Percentiles rank a stretch among this genome's conserved stretches.
Evolutionary conservation across 345 rosid species (phyloP).

Genomic region (Camelina hispida): DNA sequence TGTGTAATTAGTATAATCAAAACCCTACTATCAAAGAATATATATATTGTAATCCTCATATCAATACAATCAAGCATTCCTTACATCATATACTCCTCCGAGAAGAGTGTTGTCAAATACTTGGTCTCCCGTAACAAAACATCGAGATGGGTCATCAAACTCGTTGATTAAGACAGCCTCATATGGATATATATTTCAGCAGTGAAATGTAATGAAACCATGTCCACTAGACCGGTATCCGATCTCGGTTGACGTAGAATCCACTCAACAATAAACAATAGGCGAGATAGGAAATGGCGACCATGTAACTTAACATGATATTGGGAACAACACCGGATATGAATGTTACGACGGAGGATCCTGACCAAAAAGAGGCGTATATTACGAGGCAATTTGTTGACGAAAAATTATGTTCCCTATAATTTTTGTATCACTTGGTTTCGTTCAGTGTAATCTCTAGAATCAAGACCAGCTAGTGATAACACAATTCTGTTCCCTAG

Average conservation of each 20-base stretch:
- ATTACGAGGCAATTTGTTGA: slow-evolving; percentile 42
- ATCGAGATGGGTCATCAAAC: slow-evolving; percentile 40
- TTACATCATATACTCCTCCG: no score
- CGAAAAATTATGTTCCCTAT: neutral
- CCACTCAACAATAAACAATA: slow-evolving; percentile 50
- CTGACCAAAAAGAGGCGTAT: slow-evolving; percentile 69
- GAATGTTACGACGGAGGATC: slow-evolving; percentile 66
- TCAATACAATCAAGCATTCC: no score
- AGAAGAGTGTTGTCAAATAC: slow-evolving; percentile 41
- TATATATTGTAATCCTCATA: no score
- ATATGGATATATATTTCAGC: slow-evolving; percentile 46
- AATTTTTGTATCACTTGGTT: neutral
- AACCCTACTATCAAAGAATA: no score
- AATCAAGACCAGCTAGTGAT: neutral
- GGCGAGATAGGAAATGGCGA: slow-evolving; percentile 51
- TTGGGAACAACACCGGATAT: slow-evolving; percentile 53
- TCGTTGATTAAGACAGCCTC: slow-evolving; percentile 48
- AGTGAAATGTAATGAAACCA: slow-evolving; percentile 50
- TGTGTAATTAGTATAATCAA: no score
- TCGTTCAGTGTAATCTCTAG: neutral
- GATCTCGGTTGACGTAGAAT: slow-evolving; percentile 48
- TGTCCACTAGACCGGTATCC: slow-evolving; percentile 48
- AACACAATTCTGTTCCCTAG: neutral
- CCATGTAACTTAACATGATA: slow-evolving; percentile 52
- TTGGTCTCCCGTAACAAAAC: slow-evolving; percentile 46